A percentile compares a stretch with the other conserved stretches of the same genome.
Evolutionary conservation across 2,329 filamentous ascomycete species (phyloP).

Genomic region (Berkeleyomyces rouxiae): DNA sequence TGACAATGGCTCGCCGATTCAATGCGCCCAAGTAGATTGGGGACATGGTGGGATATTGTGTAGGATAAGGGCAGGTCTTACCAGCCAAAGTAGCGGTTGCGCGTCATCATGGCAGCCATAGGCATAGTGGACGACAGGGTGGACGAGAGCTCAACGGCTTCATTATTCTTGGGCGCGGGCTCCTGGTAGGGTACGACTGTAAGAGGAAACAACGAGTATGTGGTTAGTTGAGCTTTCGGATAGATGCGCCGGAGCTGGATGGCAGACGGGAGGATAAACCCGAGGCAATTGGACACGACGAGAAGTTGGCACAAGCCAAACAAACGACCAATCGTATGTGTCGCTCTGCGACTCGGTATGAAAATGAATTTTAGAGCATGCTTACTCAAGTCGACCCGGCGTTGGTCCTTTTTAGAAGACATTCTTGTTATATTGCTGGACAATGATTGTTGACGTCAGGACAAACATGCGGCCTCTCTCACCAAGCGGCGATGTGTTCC

Average conservation of each 20-base stretch:
- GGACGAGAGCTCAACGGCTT: constrained; percentile 52
- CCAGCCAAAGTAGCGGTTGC: constrained; percentile 66
- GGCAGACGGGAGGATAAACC: background rate
- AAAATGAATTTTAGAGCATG: background rate
- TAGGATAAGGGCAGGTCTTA: constrained; percentile 21
- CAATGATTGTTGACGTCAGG: background rate
- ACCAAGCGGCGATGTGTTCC: background rate
- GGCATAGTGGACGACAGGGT: constrained; percentile 64
- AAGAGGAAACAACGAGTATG: background rate
- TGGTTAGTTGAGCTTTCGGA: background rate
- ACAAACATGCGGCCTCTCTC: background rate
- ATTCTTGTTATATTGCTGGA: constrained; percentile 24
- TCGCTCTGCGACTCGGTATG: background rate
- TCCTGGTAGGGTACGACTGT: constrained; percentile 79
- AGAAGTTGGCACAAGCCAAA: too few species aligned
- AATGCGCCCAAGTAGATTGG: background rate
- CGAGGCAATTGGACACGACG: background rate
- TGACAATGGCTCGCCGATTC: background rate
- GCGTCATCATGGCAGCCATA: constrained; percentile 90
- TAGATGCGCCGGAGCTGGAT: background rate
- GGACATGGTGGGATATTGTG: background rate
- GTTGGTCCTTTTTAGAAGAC: constrained; percentile 61
- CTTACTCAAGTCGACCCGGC: constrained; percentile 55
- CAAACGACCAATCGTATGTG: too few species aligned
- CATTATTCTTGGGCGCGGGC: constrained; percentile 43